Evolutionary conservation across 225 moss, liverwort and hornwort genomes (phyloP), one percentile per base, ranked within the genome.

Genomic region (Sphagnum contortum): DNA sequence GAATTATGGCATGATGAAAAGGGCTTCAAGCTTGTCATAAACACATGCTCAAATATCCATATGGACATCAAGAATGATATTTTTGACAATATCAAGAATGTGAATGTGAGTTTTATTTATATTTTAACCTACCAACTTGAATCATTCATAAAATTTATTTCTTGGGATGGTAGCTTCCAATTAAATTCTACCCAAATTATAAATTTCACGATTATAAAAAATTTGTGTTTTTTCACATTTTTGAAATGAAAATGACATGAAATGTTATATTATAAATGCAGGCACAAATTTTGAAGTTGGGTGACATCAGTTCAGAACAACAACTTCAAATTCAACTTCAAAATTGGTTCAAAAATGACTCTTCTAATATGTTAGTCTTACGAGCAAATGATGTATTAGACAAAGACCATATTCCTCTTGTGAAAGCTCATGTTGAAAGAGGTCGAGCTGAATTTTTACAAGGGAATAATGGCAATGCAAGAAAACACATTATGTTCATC

Each of bases 371-470:
- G 67, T 74, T 85, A 44, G 61, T 85, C 61, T 50, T 85, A 7
- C 85, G 81, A 79, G 85, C 81, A 58, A 81, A 85, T 66, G 74
- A 78, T 57, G 59, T 76, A 45, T 71, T 70, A 79, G 85, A 85
- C 59, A 81, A 63, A 68, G 79, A 74, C 58, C 81, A 85, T 54
- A 79, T 85, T 55, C 72, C 79, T 54, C 78, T 81, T 55, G 79
- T 79, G 2, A 85, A 85, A 64, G 79, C 76, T 65, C 65, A 75
- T 44, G 71, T 81, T 4, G 85, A 85, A 51, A 81, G 76, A 69
- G 75, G 66, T 48, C 69, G 65, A 54, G 69, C 76, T 57, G 78
- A 78, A 4, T 78, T 61, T 61, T 62, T 75, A 50, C 75, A 77
- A 62, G 80, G 72, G 49, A 60, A 75, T 29, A 70, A 52, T 59